Evolutionary conservation across 1,284 basidiomycete genomes (phyloP).

Genomic region (Trichosporon sp.): DNA sequence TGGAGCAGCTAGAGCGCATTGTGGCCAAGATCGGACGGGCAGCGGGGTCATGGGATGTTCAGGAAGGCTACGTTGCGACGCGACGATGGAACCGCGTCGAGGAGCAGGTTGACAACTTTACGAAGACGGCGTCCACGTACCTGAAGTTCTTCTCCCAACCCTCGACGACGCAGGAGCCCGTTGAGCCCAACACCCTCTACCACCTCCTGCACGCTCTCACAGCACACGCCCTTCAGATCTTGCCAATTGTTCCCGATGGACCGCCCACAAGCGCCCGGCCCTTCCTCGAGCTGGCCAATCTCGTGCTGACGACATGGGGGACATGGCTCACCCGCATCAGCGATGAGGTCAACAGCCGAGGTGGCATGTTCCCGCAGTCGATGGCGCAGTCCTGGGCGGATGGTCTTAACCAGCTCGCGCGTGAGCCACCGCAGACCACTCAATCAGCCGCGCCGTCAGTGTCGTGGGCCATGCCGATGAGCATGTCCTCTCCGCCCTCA

Average conservation of each 20-base stretch:
- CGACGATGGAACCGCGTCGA: conserved; percentile 35
- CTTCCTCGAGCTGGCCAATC: conserved; percentile 35
- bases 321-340: conserved; percentile 32
- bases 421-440: background rate
- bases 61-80: conserved; percentile 19
- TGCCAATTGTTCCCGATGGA: conserved; percentile 31
- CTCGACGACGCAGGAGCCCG: conserved; percentile 5
- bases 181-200: conserved; percentile 32
- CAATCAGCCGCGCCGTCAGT: background rate
- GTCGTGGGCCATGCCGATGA: conserved; percentile 18
- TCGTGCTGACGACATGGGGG: conserved; percentile 32
- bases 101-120: conserved; percentile 27
- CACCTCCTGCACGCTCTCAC: conserved; percentile 36
- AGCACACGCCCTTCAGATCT: conserved; percentile 25
- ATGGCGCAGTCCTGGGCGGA: conserved; percentile 35
- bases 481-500: background rate
- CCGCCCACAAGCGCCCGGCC: conserved; percentile 17
- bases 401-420: conserved; percentile 26
- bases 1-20: conserved; percentile 31
- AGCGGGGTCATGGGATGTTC: conserved; percentile 20
- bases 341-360: conserved; percentile 39
- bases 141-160: conserved; percentile 34
- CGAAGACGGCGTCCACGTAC: conserved; percentile 38
- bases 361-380: conserved; percentile 42
- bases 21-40: conserved; percentile 25